Evolutionary conservation across 1,139 yeast species (phyloP), one percentile per base, ranked within the genome.

Genomic region (Wickerhamomyces sp.): DNA sequence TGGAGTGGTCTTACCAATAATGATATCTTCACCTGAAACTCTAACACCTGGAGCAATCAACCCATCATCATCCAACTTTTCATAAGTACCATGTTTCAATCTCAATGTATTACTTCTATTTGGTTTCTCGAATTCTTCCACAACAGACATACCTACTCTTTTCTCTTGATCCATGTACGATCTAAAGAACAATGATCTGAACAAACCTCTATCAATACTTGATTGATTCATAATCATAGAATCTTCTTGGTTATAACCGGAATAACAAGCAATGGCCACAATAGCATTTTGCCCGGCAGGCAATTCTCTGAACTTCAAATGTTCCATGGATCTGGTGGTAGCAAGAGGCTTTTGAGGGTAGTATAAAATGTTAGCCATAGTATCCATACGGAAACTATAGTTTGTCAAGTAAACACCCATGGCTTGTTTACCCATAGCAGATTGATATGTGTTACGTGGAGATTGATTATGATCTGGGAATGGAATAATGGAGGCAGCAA

Each of bases 401-500:
- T 91, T 91, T 5, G 98, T 91, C 55, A 91, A 72, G 62, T 87
- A 89, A n/a, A 93, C 98, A 58, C 99, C 99, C 98, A 91, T 91
- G 41, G 99, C 99, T 68, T 91, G 99, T 64, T 91, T 91, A 78
- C 98, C 98, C 98, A 91, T 91, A 46, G 98, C 98, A 58, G 96
- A 88, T 68, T 91, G 98, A 65, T 91, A 91, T 6, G 98, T 91
- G 61, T 91, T 91, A 79, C 98, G 94, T 40, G 98, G 98, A 40
- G 97, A 89, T 70, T 91, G 99, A 62, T 91, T 91, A 64, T 91
- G 99, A 66, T 91, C 98, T 13, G 99, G 99, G 85, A 91, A 91
- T 18, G 99, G 99, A 72, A 91, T 91, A 59, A 91, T 89, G 27
- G 96, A 86, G 9, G 99, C 99, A 32, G 96, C 95, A 49, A 91